A percentile compares a stretch with the other conserved stretches of the same genome.
Evolutionary conservation across 192 early-diverging fungal species (phyloP).

Genomic region (Haplosporangium gracile): DNA sequence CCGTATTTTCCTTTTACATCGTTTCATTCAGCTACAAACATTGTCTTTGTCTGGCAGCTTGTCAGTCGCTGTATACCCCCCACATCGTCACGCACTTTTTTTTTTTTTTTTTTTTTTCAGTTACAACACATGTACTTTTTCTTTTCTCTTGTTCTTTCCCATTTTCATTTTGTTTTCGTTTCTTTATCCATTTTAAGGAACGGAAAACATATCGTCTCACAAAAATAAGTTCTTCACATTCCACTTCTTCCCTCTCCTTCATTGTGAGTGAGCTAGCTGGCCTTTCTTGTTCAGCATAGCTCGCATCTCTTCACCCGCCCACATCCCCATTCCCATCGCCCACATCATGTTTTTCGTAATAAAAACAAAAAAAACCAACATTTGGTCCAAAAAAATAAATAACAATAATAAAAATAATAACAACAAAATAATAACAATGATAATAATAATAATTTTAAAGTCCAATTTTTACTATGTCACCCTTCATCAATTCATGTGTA

Average conservation of each 20-base stretch:
- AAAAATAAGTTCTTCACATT: not conserved
- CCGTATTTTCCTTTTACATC: not conserved
- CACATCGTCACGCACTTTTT: not conserved
- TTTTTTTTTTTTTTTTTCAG: constrained; percentile 7
- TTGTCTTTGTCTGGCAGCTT: not conserved
- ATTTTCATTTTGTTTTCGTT: not conserved
- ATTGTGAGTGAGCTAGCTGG: not conserved
- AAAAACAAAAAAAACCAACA: constrained; percentile 4
- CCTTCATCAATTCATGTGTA: not conserved
- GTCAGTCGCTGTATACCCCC: constrained; percentile 13
- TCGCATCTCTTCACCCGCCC: not conserved
- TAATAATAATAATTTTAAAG: not conserved
- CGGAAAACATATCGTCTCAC: not conserved
- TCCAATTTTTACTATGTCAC: not conserved
- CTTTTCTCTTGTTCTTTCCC: not conserved
- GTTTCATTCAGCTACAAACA: not conserved
- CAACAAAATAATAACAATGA: not conserved
- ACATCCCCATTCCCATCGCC: not conserved
- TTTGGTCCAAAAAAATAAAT: constrained; percentile 11
- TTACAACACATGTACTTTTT: constrained; percentile 6
- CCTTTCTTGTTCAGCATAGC: not conserved
- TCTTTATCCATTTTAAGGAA: not conserved
- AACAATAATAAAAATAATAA: not conserved
- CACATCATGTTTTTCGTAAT: not conserved
- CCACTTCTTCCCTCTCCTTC: not conserved